Evolutionary conservation across 1,139 yeast species (phyloP), one percentile per base, ranked within the genome.

Genomic region (Oligophagozyma castellii): DNA sequence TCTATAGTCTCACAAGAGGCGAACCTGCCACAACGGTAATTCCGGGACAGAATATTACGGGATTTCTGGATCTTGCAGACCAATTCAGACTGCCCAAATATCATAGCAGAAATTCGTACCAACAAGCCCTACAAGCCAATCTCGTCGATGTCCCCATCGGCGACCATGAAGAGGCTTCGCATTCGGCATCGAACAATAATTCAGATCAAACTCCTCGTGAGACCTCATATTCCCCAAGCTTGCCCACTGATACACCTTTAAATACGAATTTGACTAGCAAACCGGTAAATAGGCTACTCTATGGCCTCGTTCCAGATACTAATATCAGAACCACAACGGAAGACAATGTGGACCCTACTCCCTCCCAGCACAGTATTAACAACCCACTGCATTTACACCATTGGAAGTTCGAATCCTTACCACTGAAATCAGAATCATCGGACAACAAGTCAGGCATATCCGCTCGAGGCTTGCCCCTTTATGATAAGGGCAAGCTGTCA

Each of bases 1-100:
- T 36, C 2, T 32, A 30, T 22, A 36, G 38, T 12, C 39, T 44
- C 24, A 32, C 40, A 4, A 29, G 31, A 12, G 53, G 56, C n/a
- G 44, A 47, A 26, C 50, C 41, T 28, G 32, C 36, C 6, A 33
- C 36, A 6, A 33, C 47, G 8, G 45, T 53, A 2, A 39, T 58
- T 6, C 56, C 61, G 2, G 62, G 62, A 3, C 62, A 58, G 36
- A 57, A 51, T 23, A 56, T 58, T 4, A 44, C 41, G 12, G 62
- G 62, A 3, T 51, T 60, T 1, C 28, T 58, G 12, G 62, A 58
- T 29, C 32, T 58, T 8, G 53, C 58, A 14, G 39, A 54, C 2
- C 46, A 51, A 19, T 48, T 51, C 23, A 44, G 51, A 22, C 34
- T 54, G 4, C 63, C 63, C 2, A 55, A 51, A 34, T 58, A 58